phyloP scores from a whole-genome alignment of 805 yeast genomes.

The Saccharomycopsis fermentans region DNA sequence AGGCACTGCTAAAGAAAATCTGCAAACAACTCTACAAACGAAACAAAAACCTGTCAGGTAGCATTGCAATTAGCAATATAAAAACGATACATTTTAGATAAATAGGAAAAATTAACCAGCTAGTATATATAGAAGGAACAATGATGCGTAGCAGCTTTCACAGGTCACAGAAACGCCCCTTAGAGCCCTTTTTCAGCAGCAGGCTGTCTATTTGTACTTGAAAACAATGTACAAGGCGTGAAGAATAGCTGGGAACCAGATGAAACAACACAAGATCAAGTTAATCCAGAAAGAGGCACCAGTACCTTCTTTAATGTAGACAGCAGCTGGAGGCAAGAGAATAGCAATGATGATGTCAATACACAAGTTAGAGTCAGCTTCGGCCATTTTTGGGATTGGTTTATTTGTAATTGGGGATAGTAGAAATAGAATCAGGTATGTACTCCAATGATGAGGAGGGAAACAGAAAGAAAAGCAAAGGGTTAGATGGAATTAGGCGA shows the following conservation, averaged over 20 bases:
- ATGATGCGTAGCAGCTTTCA: no score
- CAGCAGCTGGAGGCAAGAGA: constrained; percentile 17
- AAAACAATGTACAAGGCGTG: constrained; percentile 18
- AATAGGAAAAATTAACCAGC: no score
- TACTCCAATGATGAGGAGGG: no score
- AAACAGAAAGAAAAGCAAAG: not conserved
- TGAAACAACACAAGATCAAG: constrained; percentile 16
- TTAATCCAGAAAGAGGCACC: constrained; percentile 14
- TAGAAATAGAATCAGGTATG: no score
- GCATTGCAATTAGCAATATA: no score
- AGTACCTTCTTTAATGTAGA: constrained; percentile 17
- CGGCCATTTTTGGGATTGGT: constrained; percentile 4
- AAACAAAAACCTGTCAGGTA: no score
- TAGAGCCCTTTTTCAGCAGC: not conserved
- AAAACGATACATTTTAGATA: no score
- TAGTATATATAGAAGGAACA: no score
- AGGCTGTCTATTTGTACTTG: constrained; percentile 4
- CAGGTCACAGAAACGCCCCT: no score
- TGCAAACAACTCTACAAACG: no score
- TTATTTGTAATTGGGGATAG: not conserved
- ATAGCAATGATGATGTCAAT: constrained; percentile 16
- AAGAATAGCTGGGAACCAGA: constrained; percentile 20
- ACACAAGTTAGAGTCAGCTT: constrained; percentile 6
- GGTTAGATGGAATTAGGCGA: not conserved
- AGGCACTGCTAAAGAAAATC: no score